These are phyloP conservation scores for Daedalea quercina DNA, from an alignment of 768 basidiomycete species.

Conservation along the genomic window DNA sequence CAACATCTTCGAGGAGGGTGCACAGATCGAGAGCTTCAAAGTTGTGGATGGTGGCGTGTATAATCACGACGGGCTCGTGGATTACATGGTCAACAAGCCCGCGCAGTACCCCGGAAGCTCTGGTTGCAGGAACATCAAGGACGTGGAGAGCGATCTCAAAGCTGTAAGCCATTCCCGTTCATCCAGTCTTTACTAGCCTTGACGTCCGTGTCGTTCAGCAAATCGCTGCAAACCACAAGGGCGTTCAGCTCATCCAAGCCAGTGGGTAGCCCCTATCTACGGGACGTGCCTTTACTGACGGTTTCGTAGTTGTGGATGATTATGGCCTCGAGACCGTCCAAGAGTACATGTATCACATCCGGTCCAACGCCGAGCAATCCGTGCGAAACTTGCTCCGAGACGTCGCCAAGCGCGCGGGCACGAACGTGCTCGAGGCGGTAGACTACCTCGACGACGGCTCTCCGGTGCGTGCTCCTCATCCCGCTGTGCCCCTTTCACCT, in stretches of 20 bases:
- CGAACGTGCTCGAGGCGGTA: conserved; percentile 56
- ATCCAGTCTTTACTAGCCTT: conserved; percentile 1
- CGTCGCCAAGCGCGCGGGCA: conserved; percentile 64
- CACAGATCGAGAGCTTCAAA: conserved; percentile 87
- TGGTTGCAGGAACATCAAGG: conserved; percentile 79
- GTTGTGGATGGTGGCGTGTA: conserved; percentile 81
- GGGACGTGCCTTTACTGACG: not conserved
- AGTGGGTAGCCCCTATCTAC: conserved; percentile 35
- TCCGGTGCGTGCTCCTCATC: conserved; percentile 40
- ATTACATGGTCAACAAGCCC: conserved; percentile 80
- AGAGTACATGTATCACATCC: conserved; percentile 90
- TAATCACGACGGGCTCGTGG: conserved; percentile 64
- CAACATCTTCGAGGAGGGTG: conserved; percentile 91
- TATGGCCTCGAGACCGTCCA: conserved; percentile 84
- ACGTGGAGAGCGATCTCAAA: conserved; percentile 89
- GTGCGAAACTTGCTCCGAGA: conserved; percentile 78
- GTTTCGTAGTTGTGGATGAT: conserved; percentile 66
- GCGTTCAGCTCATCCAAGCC: conserved; percentile 76
- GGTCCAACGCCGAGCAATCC: conserved; percentile 79
- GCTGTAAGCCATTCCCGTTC: conserved; percentile 46
- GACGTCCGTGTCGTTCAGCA: conserved; percentile 40
- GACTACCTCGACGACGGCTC: conserved; percentile 90
- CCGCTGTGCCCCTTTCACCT: not conserved
- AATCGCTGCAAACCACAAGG: conserved; percentile 93
- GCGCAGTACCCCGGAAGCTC: conserved; percentile 79